Evolutionary conservation across 2,329 filamentous ascomycete species (phyloP), one percentile per base, ranked within the genome.

Genomic region (Emmonsiellopsis sp.): DNA sequence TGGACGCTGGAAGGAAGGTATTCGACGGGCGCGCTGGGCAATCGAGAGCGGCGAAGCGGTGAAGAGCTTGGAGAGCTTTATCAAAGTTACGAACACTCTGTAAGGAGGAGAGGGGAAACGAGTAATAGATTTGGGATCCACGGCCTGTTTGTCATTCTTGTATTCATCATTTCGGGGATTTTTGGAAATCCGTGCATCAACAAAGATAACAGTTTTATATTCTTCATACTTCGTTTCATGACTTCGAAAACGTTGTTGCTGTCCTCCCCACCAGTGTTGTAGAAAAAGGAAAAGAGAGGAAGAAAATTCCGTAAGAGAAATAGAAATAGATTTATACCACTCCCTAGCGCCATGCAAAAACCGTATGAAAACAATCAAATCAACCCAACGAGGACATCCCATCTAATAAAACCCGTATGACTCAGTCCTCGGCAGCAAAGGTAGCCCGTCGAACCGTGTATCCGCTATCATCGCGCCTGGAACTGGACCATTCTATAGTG

Each of bases 1-100:
- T 11, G 82, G 88, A 54, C 80, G 92, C 64, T 98, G 93, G 93
- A 98, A 95, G 74, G 92, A 96, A 67, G 93, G 92, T 51, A 82
- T 96, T 11, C 78, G 92, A 62, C 80, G 89, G 66, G 93, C 93
- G 13, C 83, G 86, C 62, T 94, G 89, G 87, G 89, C 89, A 9
- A 80, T 98, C 47, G 81, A 84, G 70, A 95, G 89, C 68, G 90
- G 92, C 46, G 83, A 85, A 67, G 89, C 92, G n/a, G 84, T 88
- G 77, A 84, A 77, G 66, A 84, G 90, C 72, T 92, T 93, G 83
- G 77, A 84, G 54, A 77, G 78, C 20, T 97, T 96, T 73, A 90
- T 95, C 38, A 81, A 92, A 55, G 82, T 88, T 35, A 95, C 88
- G 8, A 90, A 92, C 64, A 62, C 61, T 51, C 62, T 75, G 32